These are phyloP conservation scores for Linnemannia hyalina DNA, from an alignment of 192 early-diverging fungal species.

Conservation along the genomic window DNA sequence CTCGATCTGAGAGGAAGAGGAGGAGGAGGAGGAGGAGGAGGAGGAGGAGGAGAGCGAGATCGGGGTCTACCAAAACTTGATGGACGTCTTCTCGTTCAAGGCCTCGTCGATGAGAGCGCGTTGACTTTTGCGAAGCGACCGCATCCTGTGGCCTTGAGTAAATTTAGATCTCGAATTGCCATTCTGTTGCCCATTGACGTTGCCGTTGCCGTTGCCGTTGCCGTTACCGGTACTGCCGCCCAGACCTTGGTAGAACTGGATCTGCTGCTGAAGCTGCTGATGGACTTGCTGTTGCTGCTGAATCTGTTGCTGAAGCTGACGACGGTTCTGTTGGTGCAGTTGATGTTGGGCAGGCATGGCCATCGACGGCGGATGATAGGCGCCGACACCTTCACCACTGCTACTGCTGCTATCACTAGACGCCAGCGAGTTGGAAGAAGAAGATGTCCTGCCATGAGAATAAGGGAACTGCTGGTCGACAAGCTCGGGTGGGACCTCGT, in stretches of 20 bases:
- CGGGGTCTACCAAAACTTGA: constrained; percentile 3
- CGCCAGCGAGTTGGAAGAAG: not conserved
- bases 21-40: too few relatives aligned
- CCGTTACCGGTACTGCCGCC: not conserved
- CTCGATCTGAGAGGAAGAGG: too few relatives aligned
- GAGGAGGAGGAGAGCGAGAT: not conserved
- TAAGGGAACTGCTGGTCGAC: not conserved
- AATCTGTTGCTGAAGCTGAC: not conserved
- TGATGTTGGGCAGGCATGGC: not conserved
- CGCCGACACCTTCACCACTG: constrained; percentile 1
- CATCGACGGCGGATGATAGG: not conserved
- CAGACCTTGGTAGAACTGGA: not conserved
- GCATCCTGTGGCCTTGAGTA: not conserved
- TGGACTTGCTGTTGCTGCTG: not conserved
- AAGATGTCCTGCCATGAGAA: not conserved
- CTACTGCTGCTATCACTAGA: constrained; percentile 1
- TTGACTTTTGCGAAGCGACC: constrained; percentile 35
- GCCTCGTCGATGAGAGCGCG: constrained; percentile 37
- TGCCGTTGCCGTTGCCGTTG: not conserved
- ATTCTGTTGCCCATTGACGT: not conserved
- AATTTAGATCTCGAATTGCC: not conserved
- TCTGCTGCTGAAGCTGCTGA: not conserved
- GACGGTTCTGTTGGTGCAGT: not conserved
- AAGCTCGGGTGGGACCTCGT: not conserved
- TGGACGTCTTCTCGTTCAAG: constrained; percentile 12